Conservation (phyloP, 1,284 basidiomycete genomes). For the Ceratobasidium papillatum region DNA sequence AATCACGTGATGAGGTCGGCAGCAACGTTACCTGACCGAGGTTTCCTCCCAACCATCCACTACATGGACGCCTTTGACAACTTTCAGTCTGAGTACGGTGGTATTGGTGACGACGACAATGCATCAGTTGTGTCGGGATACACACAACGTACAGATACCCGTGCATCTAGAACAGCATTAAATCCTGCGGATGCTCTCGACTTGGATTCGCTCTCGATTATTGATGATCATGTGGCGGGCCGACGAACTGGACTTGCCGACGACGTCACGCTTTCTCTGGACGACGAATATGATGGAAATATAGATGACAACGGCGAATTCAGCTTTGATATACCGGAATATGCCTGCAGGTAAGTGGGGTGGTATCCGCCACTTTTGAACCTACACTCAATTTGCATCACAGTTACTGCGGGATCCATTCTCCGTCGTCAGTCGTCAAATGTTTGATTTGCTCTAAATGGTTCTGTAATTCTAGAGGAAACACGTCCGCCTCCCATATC, state of each 20-base stretch:
- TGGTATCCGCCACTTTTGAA: slow-evolving; percentile 42
- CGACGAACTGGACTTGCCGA: slow-evolving; percentile 52
- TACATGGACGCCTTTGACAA: slow-evolving; percentile 82
- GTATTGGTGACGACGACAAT: slow-evolving; percentile 80
- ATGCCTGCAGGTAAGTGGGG: slow-evolving; percentile 86
- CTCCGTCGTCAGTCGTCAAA: slow-evolving; percentile 95
- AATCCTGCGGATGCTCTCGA: slow-evolving; percentile 67
- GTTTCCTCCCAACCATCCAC: not conserved
- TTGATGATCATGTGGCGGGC: slow-evolving; percentile 59
- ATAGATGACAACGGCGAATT: slow-evolving; percentile 89
- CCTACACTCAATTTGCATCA: slow-evolving; percentile 1
- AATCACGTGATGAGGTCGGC: not conserved
- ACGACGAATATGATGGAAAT: slow-evolving; percentile 87
- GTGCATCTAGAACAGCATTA: slow-evolving; percentile 51
- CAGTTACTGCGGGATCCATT: slow-evolving; percentile 99
- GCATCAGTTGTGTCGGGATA: slow-evolving; percentile 75
- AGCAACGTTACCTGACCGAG: slow-evolving; percentile 1
- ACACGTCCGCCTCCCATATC: slow-evolving; percentile 97
- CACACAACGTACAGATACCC: slow-evolving; percentile 59
- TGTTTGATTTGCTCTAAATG: slow-evolving; percentile 96
- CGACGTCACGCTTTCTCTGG: slow-evolving; percentile 57
- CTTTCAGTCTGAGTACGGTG: slow-evolving; percentile 79
- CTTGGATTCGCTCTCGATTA: slow-evolving; percentile 63
- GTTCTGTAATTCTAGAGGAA: slow-evolving; percentile 99
- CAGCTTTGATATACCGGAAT: slow-evolving; percentile 82